Evolutionary conservation across 495 filamentous ascomycete species (phyloP), one percentile per base, ranked within the genome.

Genomic region (Evernia prunastri): DNA sequence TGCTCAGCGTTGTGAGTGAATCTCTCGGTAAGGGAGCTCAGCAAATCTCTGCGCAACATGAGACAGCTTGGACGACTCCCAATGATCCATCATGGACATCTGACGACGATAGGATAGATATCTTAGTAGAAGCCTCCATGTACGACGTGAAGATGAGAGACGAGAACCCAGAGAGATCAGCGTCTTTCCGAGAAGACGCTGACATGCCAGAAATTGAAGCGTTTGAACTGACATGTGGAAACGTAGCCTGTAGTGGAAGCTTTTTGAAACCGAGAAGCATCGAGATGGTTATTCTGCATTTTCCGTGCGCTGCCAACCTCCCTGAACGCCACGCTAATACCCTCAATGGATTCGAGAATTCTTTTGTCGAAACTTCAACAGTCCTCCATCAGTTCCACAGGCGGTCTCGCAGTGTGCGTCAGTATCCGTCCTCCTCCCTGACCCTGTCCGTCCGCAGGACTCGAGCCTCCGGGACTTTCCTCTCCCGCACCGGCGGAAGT

Each of bases 301-400:
- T 51, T 15, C 12, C 47, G 12, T 29, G 37, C 60, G 29, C 35
- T 33, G 43, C 36, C 49, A 4, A 15, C 11, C 58, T 33, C 25
- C 61, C 25, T 45, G 40, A 56, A 54, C 65, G 56, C 59, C 56
- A 45, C 59, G 61, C 60, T 60, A 47, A 36, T n/a, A 42, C 1
- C 23, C 29, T 31, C 29, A 18, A 7, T n/a, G 63, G 31, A 53
- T 10, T 20, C 4, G 15, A 29, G 25, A 1, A 11, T 6, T 23
- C 33, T 12, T 29, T 47, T n/a, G 15, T 59, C 61, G 36, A 63
- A 25, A n/a, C 37, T 25, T 67, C 53, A 76, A 25, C 66, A 64
- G 65, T 79, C 72, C 59, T 83, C 73, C 90, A 97, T 96, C 74
- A 97, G 75, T 77, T 97, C 94, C 3, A 98, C 86, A 0, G 94